phyloP scores from a whole-genome alignment of 192 early-diverging fungal species.

The Podila verticillata region DNA sequence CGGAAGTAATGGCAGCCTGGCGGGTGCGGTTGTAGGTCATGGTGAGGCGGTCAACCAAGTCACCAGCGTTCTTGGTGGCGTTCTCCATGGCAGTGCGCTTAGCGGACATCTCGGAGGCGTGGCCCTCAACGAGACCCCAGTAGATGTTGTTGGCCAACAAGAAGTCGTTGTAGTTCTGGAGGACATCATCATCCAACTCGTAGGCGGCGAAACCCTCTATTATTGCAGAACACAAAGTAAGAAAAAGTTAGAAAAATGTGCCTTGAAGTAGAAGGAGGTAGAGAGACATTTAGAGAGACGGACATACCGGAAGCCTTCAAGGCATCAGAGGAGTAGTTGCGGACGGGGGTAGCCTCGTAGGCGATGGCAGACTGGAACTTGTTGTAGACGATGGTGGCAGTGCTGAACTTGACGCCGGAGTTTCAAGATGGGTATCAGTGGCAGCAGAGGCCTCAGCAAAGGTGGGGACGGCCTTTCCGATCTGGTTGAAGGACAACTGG shows the following conservation, averaged over 20 bases:
- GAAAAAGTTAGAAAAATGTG: not conserved
- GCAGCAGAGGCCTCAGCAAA: conserved; percentile 89
- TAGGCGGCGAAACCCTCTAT: conserved; percentile 84
- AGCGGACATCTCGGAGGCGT: conserved; percentile 95
- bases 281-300: not conserved
- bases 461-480: conserved; percentile 88
- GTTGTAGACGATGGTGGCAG: conserved; percentile 91
- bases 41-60: conserved; percentile 97
- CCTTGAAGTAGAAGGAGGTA: not conserved
- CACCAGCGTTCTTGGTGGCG: conserved; percentile 98
- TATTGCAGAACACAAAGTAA: not conserved
- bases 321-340: conserved; percentile 70
- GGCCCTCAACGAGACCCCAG: conserved; percentile 97
- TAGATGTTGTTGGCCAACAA: conserved; percentile 92
- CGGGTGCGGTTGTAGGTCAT: conserved; percentile 97
- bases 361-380: conserved; percentile 93
- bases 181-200: conserved; percentile 89
- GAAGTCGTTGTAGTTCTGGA: conserved; percentile 93
- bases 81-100: conserved; percentile 99
- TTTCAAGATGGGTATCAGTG: conserved; percentile 80
- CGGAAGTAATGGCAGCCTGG: conserved; percentile 98
- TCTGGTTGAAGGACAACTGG: conserved; percentile 88
- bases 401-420: conserved; percentile 72
- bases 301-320: conserved; percentile 76
- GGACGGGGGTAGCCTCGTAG: conserved; percentile 82